Conservation (phyloP, 306 rosid species). For the Castanea sativa region DNA sequence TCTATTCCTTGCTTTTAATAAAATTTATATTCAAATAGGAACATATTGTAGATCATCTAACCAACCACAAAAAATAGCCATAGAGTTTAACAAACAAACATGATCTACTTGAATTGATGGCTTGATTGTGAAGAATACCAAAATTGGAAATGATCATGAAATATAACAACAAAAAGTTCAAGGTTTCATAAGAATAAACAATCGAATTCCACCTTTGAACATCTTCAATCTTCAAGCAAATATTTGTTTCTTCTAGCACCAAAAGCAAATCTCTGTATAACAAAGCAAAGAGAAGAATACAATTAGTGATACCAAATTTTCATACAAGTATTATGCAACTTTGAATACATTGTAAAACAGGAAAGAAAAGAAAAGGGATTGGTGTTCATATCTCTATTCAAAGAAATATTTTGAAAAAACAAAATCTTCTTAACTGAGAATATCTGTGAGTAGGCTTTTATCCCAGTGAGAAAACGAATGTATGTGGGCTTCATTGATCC, state of each 20-base stretch:
- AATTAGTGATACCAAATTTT: not conserved
- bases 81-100: not conserved
- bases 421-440: slow-evolving; percentile 68
- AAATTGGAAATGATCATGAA: not conserved
- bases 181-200: not conserved
- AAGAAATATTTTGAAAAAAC: not conserved
- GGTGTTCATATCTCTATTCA: not conserved
- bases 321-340: slow-evolving; percentile 6
- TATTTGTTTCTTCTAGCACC: slow-evolving; percentile 93
- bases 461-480: slow-evolving; percentile 85
- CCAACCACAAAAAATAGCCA: not conserved
- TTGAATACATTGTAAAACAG: not conserved
- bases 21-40: not conserved
- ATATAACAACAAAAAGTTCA: not conserved
- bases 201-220: not conserved
- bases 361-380: not conserved
- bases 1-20: not conserved
- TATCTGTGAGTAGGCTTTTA: slow-evolving; percentile 90
- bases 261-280: slow-evolving; percentile 76
- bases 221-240: slow-evolving; percentile 68
- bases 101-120: not conserved
- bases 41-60: not conserved
- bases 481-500: slow-evolving; percentile 81
- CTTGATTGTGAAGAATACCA: not conserved
- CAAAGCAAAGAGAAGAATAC: slow-evolving; percentile 15